These are phyloP conservation scores for Stentor roeselii DNA, from an alignment of 73 alveolate genomes.

Conservation along the genomic window DNA sequence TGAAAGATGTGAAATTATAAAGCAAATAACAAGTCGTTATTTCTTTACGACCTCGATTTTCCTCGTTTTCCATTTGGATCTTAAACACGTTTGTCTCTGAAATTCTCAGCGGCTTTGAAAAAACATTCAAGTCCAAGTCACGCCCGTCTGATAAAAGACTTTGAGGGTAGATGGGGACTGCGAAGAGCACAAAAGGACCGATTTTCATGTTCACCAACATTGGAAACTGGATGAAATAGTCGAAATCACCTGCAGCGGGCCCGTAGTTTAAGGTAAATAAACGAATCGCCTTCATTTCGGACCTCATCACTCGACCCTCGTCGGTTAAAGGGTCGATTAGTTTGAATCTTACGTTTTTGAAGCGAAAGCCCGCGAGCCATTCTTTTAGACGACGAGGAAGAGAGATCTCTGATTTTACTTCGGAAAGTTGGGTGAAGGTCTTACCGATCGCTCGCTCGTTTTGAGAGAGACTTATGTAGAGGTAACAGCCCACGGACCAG, in stretches of 20 bases:
- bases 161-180: not conserved
- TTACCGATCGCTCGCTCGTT: not conserved
- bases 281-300: not conserved
- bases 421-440: not conserved
- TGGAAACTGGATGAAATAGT: not conserved
- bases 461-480: not conserved
- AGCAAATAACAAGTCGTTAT: not conserved
- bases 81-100: not conserved
- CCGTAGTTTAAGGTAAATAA: not conserved
- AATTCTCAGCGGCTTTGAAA: not conserved
- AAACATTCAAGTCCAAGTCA: not conserved
- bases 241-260: not conserved
- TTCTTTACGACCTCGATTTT: not conserved
- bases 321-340: not conserved
- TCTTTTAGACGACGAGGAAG: not conserved
- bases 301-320: not conserved
- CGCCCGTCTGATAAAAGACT: not conserved
- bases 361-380: constrained; percentile 11
- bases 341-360: constrained; percentile 19
- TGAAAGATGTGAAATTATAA: not conserved
- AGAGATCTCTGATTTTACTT: not conserved
- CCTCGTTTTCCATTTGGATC: not conserved
- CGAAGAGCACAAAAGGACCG: not conserved
- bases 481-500: constrained; percentile 50
- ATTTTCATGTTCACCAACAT: not conserved